These are phyloP conservation scores for Gentiana macrophylla DNA, from an alignment of 257 asterid species.

Conservation along the genomic window DNA sequence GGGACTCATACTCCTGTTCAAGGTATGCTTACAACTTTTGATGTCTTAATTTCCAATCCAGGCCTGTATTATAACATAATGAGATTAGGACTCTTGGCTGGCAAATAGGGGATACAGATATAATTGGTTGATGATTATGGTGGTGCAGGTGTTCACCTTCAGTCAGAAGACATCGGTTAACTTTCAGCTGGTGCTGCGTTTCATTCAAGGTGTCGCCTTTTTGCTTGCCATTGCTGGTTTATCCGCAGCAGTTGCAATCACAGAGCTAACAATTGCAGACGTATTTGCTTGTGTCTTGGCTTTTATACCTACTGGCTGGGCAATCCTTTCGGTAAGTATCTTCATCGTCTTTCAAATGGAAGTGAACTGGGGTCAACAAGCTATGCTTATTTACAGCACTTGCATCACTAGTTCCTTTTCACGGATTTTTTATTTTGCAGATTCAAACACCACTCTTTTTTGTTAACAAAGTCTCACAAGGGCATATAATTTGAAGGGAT, in stretches of 20 bases:
- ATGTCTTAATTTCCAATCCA: not conserved
- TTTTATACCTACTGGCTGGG: slow-evolving; percentile 98
- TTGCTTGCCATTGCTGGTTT: slow-evolving; percentile 76
- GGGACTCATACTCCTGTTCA: slow-evolving; percentile 73
- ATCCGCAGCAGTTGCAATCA: slow-evolving; percentile 52
- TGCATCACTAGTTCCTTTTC: no score
- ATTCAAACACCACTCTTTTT: no score
- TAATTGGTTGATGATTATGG: slow-evolving; percentile 7
- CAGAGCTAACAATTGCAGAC: slow-evolving; percentile 52
- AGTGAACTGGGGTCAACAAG: no score
- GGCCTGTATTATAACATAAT: not conserved
- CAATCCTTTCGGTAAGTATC: slow-evolving; percentile 77
- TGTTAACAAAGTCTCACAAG: no score
- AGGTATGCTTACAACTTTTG: slow-evolving; percentile 37
- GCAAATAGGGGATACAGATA: not conserved
- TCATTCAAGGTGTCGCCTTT: slow-evolving; percentile 79
- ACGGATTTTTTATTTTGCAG: no score
- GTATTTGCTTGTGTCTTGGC: slow-evolving; percentile 86
- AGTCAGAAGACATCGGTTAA: slow-evolving; percentile 97
- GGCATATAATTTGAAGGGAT: no score
- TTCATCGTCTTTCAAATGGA: not conserved
- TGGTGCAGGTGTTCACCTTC: slow-evolving; percentile 80
- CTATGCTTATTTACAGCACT: no score
- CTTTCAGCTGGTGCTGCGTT: slow-evolving; percentile 88
- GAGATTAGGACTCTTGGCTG: not conserved